A percentile compares a stretch with the other conserved stretches of the same genome.
phyloP scores from a whole-genome alignment of 1,284 basidiomycete genomes.

The Cutaneotrichosporon arboriforme region DNA sequence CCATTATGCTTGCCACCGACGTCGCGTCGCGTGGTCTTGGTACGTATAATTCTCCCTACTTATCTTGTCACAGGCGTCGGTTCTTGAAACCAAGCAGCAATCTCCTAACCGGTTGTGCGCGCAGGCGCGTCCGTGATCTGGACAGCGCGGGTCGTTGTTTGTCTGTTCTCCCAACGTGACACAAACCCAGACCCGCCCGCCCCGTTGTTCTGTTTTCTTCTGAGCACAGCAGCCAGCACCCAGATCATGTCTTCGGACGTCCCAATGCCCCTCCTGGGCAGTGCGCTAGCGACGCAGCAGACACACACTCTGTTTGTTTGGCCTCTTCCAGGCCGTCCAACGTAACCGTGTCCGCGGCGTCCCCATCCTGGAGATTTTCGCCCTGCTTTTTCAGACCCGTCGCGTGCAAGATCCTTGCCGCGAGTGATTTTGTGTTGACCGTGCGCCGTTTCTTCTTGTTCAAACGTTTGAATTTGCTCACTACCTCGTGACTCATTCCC shows the following conservation, averaged over 20 bases:
- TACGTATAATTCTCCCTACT: slow-evolving; percentile 57
- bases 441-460: slow-evolving; percentile 12
- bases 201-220: background rate
- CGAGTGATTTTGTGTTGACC: slow-evolving; percentile 22
- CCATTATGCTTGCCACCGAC: slow-evolving; percentile 96
- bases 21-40: slow-evolving; percentile 99
- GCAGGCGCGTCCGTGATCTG: slow-evolving; percentile 3
- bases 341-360: slow-evolving; percentile 3
- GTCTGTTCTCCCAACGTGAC: background rate
- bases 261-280: slow-evolving; percentile 3
- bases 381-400: slow-evolving; percentile 10
- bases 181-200: background rate
- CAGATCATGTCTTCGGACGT: slow-evolving; percentile 7
- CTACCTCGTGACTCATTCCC: slow-evolving; percentile 11
- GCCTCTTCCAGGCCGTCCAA: background rate
- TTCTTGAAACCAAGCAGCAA: slow-evolving; percentile 15
- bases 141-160: background rate
- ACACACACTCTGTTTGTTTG: slow-evolving; percentile 1
- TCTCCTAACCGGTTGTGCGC: slow-evolving; percentile 6
- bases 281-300: slow-evolving; percentile 4
- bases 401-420: slow-evolving; percentile 18
- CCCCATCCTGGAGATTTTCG: slow-evolving; percentile 6
- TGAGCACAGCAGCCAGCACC: slow-evolving; percentile 15
- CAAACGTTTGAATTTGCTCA: slow-evolving; percentile 19
- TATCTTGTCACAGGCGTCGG: slow-evolving; percentile 24